These are phyloP conservation scores for Backusella liffmaniae DNA, from an alignment of 192 early-diverging fungal species.

Conservation along the genomic window DNA sequence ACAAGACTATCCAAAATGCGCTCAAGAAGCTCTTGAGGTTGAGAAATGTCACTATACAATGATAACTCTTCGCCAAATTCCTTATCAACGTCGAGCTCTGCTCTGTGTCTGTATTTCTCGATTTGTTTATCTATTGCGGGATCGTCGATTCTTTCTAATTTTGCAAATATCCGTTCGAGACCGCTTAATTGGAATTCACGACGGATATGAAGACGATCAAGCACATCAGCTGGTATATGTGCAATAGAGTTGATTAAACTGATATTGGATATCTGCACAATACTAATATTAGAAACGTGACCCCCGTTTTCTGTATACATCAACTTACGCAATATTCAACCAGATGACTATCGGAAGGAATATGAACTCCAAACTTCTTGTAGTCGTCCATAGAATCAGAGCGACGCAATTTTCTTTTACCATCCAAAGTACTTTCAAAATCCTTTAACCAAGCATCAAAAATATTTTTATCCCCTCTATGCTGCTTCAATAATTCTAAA, in stretches of 20 bases:
- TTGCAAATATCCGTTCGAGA: slow-evolving; percentile 56
- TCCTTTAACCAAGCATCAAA: slow-evolving; percentile 79
- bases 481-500: slow-evolving; percentile 68
- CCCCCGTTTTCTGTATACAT: neutral
- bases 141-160: slow-evolving; percentile 50
- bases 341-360: slow-evolving; percentile 65
- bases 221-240: slow-evolving; percentile 66
- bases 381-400: slow-evolving; percentile 70
- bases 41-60: slow-evolving; percentile 63
- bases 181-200: slow-evolving; percentile 72
- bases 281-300: neutral
- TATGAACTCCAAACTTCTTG: slow-evolving; percentile 54
- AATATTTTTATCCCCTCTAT: slow-evolving; percentile 53
- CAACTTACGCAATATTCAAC: slow-evolving; percentile 65
- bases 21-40: slow-evolving; percentile 70
- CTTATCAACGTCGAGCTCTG: slow-evolving; percentile 31
- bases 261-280: slow-evolving; percentile 61
- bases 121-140: slow-evolving; percentile 31
- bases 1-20: slow-evolving; percentile 59
- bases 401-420: slow-evolving; percentile 67
- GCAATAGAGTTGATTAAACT: slow-evolving; percentile 73
- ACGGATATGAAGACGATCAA: slow-evolving; percentile 66
- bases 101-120: slow-evolving; percentile 17
- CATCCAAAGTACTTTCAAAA: slow-evolving; percentile 69
- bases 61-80: slow-evolving; percentile 52